phyloP scores from a whole-genome alignment of 2,329 filamentous ascomycete genomes.

The Clonostachys solani region DNA sequence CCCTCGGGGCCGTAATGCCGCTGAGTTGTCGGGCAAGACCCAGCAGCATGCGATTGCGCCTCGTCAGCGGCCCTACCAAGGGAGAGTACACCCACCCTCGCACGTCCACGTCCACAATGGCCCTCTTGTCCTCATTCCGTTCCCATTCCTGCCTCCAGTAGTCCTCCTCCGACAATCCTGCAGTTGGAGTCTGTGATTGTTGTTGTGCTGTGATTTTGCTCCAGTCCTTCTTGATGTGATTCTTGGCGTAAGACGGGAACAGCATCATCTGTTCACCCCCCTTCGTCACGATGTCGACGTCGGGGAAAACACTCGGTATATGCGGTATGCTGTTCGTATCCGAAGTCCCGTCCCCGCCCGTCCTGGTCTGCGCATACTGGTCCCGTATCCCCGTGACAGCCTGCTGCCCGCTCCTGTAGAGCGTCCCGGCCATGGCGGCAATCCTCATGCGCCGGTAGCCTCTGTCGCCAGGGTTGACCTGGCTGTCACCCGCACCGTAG shows the following conservation, averaged over 20 bases:
- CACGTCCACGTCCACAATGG: conserved; percentile 90
- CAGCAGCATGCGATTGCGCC: conserved; percentile 82
- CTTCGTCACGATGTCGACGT: conserved; percentile 73
- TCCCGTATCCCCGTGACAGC: conserved; percentile 56
- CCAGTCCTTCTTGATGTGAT: conserved; percentile 52
- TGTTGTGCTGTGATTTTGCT: conserved; percentile 18
- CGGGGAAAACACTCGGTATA: conserved; percentile 76
- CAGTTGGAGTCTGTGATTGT: conserved; percentile 14
- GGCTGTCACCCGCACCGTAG: conserved; percentile 11
- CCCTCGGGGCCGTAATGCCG: conserved; percentile 69
- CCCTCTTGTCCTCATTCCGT: conserved; percentile 73
- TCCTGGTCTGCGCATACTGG: conserved; percentile 51
- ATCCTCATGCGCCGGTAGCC: conserved; percentile 76
- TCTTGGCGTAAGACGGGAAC: conserved; percentile 89
- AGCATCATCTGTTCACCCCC: conserved; percentile 90
- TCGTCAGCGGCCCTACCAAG: conserved; percentile 76
- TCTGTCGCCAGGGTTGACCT: conserved; percentile 39
- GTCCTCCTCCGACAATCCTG: conserved; percentile 37
- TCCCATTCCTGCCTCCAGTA: conserved; percentile 81
- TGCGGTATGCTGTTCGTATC: conserved; percentile 23
- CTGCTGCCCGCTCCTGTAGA: conserved; percentile 52
- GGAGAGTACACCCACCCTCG: conserved; percentile 93
- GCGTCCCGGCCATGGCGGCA: conserved; percentile 55
- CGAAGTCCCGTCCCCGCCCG: conserved; percentile 17
- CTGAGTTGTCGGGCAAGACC: conserved; percentile 84